phyloP scores from a whole-genome alignment of 1,139 yeast genomes.

The Blastobotrys proliferans region DNA sequence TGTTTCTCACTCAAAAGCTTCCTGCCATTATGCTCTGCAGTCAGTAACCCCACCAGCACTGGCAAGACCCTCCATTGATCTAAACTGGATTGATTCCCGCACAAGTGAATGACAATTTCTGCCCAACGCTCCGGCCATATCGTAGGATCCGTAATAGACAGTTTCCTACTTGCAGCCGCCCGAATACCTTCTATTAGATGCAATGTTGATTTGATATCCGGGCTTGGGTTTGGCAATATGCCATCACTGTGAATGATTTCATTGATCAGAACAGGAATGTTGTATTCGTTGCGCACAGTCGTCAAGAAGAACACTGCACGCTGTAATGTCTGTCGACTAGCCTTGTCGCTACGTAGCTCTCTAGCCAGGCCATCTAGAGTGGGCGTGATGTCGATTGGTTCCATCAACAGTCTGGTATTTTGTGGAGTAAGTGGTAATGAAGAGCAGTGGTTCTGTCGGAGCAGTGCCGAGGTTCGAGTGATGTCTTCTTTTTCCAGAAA shows the following conservation, averaged over 20 bases:
- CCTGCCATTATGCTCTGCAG: conserved; percentile 38
- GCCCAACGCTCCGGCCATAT: conserved; percentile 52
- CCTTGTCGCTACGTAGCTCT: conserved; percentile 10
- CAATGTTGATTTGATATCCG: conserved; percentile 18
- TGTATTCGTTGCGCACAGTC: conserved; percentile 52
- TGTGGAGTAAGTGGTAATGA: no score
- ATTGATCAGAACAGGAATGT: conserved; percentile 49
- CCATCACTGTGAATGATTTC: conserved; percentile 45
- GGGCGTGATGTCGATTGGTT: conserved; percentile 15
- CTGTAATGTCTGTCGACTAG: conserved; percentile 35
- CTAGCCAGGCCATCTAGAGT: conserved; percentile 16
- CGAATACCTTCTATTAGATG: conserved; percentile 37
- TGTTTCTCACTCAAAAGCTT: conserved; percentile 4
- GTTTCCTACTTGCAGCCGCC: conserved; percentile 48
- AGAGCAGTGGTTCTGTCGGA: no score
- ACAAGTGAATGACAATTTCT: conserved; percentile 40
- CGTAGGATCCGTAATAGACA: conserved; percentile 58
- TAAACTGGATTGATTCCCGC: conserved; percentile 24
- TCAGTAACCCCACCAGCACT: conserved; percentile 49
- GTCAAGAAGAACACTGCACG: conserved; percentile 60
- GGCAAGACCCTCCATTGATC: conserved; percentile 56
- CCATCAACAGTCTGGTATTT: no score
- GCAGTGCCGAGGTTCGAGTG: no score
- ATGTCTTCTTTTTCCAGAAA: no score
- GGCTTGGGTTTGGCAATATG: conserved; percentile 35